Percentiles rank a stretch among this genome's conserved stretches.
phyloP scores from a whole-genome alignment of 331 rosid genomes.

The Stylosanthes scabra region DNA sequence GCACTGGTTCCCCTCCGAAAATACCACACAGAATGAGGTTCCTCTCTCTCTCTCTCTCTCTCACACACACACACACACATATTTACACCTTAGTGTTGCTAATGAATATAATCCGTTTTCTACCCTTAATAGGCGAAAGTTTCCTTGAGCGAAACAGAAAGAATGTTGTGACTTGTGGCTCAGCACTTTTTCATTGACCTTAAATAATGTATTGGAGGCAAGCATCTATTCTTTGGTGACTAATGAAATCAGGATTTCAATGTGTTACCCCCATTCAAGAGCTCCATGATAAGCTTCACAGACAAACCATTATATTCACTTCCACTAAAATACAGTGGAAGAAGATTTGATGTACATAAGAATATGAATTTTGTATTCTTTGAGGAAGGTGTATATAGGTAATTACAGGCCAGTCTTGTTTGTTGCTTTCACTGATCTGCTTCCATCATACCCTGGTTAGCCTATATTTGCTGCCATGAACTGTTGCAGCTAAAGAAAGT shows the following conservation, averaged over 20 bases:
- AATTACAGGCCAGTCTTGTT: conserved; percentile 35
- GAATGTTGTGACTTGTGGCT: conserved; percentile 82
- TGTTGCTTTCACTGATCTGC: conserved; percentile 30
- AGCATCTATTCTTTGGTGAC: conserved; percentile 28
- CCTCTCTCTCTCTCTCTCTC: conserved; percentile 49
- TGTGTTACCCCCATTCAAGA: conserved; percentile 39
- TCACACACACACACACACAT: neutral
- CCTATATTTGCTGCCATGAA: conserved; percentile 33
- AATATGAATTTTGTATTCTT: conserved; percentile 42
- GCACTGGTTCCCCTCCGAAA: conserved; percentile 98
- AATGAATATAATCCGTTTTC: conserved; percentile 26
- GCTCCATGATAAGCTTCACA: conserved; percentile 41
- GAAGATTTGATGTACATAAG: conserved; percentile 45
- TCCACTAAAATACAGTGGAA: conserved; percentile 37
- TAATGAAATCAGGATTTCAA: conserved; percentile 30
- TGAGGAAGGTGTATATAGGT: conserved; percentile 48
- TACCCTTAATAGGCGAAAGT: conserved; percentile 72
- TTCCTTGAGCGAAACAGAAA: conserved; percentile 65
- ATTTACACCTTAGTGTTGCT: neutral
- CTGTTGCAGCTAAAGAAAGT: neutral
- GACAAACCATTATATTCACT: conserved; percentile 41
- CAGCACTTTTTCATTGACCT: conserved; percentile 21
- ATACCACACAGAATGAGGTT: conserved; percentile 72
- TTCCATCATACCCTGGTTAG: conserved; percentile 25
- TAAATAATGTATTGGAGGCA: conserved; percentile 24